Evolutionary conservation across 805 yeast genomes (phyloP).

Genomic region (Candida mattraensis): DNA sequence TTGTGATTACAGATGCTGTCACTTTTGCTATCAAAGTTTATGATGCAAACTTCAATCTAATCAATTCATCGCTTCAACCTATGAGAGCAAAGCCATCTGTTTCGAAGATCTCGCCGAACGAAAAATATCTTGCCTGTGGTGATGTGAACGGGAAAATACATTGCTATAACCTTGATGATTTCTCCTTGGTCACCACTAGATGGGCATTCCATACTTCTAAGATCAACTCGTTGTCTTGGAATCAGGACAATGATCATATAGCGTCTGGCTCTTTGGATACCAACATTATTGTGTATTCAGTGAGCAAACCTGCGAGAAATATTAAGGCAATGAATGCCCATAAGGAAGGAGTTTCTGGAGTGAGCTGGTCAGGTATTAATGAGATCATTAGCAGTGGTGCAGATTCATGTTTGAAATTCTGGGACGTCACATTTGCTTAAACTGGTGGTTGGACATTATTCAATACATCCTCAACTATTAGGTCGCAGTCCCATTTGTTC

Average conservation of each 20-base stretch:
- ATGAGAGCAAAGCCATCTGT: slow-evolving; percentile 63
- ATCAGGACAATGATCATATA: slow-evolving; percentile 65
- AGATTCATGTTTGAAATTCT: slow-evolving; percentile 77
- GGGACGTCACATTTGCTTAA: slow-evolving; percentile 48
- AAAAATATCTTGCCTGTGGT: slow-evolving; percentile 73
- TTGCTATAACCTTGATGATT: slow-evolving; percentile 58
- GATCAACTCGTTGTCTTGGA: slow-evolving; percentile 79
- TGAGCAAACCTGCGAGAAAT: slow-evolving; percentile 73
- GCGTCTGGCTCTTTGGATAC: slow-evolving; percentile 86
- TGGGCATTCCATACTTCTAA: slow-evolving; percentile 95
- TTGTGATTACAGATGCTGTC: slow-evolving; percentile 51
- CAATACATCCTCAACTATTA: slow-evolving; percentile 53
- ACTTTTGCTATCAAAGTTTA: slow-evolving; percentile 42
- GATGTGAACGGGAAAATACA: slow-evolving; percentile 84
- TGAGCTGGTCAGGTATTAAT: slow-evolving; percentile 59
- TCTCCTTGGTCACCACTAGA: slow-evolving; percentile 68
- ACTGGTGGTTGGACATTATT: slow-evolving; percentile 52
- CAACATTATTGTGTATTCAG: slow-evolving; percentile 75
- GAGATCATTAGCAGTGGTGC: slow-evolving; percentile 69
- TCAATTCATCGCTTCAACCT: slow-evolving; percentile 30
- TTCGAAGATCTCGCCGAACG: slow-evolving; percentile 70
- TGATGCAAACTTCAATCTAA: slow-evolving; percentile 21
- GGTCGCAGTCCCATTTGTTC: slow-evolving; percentile 44
- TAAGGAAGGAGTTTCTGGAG: slow-evolving; percentile 79
- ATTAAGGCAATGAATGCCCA: slow-evolving; percentile 78